Evolutionary conservation across 1,284 basidiomycete genomes (phyloP), one percentile per base, ranked within the genome.

Genomic region (Microbotryum silenes-acaulis): DNA sequence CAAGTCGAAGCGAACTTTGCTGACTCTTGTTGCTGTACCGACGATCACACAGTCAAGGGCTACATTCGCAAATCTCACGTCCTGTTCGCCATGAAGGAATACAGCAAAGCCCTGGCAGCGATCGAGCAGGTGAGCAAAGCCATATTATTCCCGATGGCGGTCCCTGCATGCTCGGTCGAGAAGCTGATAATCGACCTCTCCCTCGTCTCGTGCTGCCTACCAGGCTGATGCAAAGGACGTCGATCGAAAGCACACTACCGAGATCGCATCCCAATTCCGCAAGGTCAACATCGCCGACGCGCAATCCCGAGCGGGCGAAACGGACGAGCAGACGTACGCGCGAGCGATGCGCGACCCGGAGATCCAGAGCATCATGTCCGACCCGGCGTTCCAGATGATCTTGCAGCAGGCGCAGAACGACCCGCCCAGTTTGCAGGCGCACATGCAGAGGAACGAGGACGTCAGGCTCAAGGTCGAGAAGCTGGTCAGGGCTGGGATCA

Each of bases 291-390:
- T 84, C 74, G 91, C 89, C 50, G 76, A 94, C 59, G 88, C 85
- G 75, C 79, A 80, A 52, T 85, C 97, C 75, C 84, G 92, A n/a
- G 81, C 85, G 23, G 84, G 80, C 54, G 96, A 99, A 79, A 85
- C 85, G 18, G 91, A 97, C 72, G 91, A 98, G 75, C 83, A 99
- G 80, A 91, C 92, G 21, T 80, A 97, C 64, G 82, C 88, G 72
- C 82, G 94, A 42, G 96, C 94, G 12, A 97, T 97, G 93, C 82
- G 91, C 59, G 94, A 98, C 79, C 96, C 96, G 8, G 94, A 98
- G 78, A 83, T 71, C 29, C 73, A 91, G 86, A 75, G 78, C 62
- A 91, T 91, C 72, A 89, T 91, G 87, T 79, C 77, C 70, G 89
- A 91, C 75, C 89, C 89, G 18, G 79, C 91, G 64, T 92, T 93